Base-by-base conservation (phyloP, 768 basidiomycete species). In the Sarcodon aspratus region DNA sequence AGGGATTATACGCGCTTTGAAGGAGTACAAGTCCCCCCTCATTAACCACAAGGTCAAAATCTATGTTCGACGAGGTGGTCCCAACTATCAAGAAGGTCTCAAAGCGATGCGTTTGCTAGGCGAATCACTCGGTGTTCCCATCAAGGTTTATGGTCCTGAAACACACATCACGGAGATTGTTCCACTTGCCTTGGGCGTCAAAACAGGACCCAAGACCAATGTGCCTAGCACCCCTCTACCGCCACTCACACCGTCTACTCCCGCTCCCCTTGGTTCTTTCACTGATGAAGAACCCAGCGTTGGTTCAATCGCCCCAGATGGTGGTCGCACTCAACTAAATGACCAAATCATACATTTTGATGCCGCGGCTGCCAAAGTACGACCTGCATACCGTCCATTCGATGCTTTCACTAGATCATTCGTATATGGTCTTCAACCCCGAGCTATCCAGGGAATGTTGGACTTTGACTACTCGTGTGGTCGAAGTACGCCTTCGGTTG, bases 381-480 rank as follows among this genome's bases (percentile, higher is more conserved):
- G 94, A 44, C 91, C 94, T 3, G 69, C 79, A 55, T 98, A 78
- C 74, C 77, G 89, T 38, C 96, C 96, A 8, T 98, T 99, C 63
- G 94, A 97, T 60, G 86, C 76, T 27, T 74, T 69, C 53, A 98
- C 95, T n/a, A 89, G 94, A 51, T 91, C 92, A 33, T 93, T 98
- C 66, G 96, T 98, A 52, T 97, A 93, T 59, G 95, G 95, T 66
- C 88, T 98, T 54, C 96, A 98, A 71, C 96, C 96, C 44, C 91
- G 96, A 62, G 96, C 96, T 32, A 98, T 99, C 66, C 96, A 99
- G 67, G 96, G 85, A 58, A 86, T 86, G 85, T 84, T 99, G 51
- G 96, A 99, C 77, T 99, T 99, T 56, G 96, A 99, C 75, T 99
- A 83, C 72, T 92, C 91, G 11, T 99, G 96, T 69, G 94, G 94